Evolutionary conservation across 2,329 filamentous ascomycete species (phyloP), one percentile per base, ranked within the genome.

Genomic region (Pseudocercospora macadamiae): DNA sequence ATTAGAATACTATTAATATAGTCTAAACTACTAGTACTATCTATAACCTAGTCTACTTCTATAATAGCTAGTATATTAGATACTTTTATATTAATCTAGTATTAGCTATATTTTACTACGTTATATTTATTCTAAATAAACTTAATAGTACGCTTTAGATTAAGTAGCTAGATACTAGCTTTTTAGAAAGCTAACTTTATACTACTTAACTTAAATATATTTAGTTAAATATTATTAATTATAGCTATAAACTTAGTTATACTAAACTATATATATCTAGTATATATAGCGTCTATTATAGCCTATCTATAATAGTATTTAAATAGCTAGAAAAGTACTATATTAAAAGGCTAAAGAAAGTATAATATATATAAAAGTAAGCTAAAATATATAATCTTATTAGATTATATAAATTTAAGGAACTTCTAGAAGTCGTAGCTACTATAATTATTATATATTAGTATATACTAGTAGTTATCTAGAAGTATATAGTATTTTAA

Each of bases 221-320:
- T 51, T 26, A 28, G 45, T 34, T 57, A 21, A 26, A 51, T 23
- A 32, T 57, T 21, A 18, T 28, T 21, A 18, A 34, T 36, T 34
- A 26, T 51, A 42, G 21, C 26, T 42, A 34, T 21, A 28, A n/a
- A 57, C 47, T 57, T 57, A 39, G 30, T 57, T 25, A 25, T 51
- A 34, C 21, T 57, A 52, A 21, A 18, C 32, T 9, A 57, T 26
- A 45, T 57, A 34, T 21, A 45, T n/a, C n/a, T 53, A 23, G 28
- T 48, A 58, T 37, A 54, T 37, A 39, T 53, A 36, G 18, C 49
- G 26, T 26, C 54, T 28, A 18, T 21, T 54, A 48, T 32, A 32
- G 12, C 28, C 12, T 32, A 32, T 32, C 12, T 32, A 32, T 32
- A 32, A 32, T 32, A 32, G 12, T 32, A 32, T 6, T 32, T 32